Conservation (phyloP, 768 basidiomycete genomes). For the Dacryopinax primogenitus region DNA sequence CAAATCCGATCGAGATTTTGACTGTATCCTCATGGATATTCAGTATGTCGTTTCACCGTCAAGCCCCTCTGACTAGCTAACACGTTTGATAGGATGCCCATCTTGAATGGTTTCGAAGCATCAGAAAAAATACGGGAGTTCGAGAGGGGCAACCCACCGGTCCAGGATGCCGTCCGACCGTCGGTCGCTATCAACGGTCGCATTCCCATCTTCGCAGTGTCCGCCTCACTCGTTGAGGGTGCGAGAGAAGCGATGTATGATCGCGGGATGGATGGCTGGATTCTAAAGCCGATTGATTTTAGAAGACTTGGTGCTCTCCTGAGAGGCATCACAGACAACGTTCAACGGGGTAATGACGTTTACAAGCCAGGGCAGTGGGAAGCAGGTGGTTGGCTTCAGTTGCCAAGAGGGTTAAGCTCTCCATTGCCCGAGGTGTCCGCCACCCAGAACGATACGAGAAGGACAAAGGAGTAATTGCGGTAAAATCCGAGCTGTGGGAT, state of each 20-base stretch:
- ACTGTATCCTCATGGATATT: slow-evolving; percentile 71
- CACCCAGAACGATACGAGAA: not conserved
- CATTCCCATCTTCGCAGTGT: slow-evolving; percentile 72
- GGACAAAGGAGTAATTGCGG: not conserved
- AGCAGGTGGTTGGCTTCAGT: slow-evolving; percentile 26
- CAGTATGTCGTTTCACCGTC: slow-evolving; percentile 37
- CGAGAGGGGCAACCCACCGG: slow-evolving; percentile 30
- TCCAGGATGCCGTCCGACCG: slow-evolving; percentile 22
- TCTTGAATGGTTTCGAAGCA: slow-evolving; percentile 60
- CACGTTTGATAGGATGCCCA: slow-evolving; percentile 48
- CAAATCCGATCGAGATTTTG: slow-evolving; percentile 45
- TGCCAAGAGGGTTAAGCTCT: not conserved
- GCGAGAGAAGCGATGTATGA: slow-evolving; percentile 42
- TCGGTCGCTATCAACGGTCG: slow-evolving; percentile 46
- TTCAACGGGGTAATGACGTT: slow-evolving; percentile 40
- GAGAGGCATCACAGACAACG: slow-evolving; percentile 42
- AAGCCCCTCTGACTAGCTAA: slow-evolving; percentile 7
- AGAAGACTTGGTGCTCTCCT: slow-evolving; percentile 48
- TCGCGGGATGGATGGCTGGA: slow-evolving; percentile 66
- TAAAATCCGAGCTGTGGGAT: not conserved
- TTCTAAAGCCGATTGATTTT: slow-evolving; percentile 73
- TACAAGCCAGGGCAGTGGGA: slow-evolving; percentile 30
- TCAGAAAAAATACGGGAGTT: slow-evolving; percentile 51
- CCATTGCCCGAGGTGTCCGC: not conserved
- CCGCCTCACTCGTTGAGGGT: slow-evolving; percentile 51